These are phyloP conservation scores for Ustilago xerochloae DNA, from an alignment of 1,284 basidiomycete species.

Conservation along the genomic window DNA sequence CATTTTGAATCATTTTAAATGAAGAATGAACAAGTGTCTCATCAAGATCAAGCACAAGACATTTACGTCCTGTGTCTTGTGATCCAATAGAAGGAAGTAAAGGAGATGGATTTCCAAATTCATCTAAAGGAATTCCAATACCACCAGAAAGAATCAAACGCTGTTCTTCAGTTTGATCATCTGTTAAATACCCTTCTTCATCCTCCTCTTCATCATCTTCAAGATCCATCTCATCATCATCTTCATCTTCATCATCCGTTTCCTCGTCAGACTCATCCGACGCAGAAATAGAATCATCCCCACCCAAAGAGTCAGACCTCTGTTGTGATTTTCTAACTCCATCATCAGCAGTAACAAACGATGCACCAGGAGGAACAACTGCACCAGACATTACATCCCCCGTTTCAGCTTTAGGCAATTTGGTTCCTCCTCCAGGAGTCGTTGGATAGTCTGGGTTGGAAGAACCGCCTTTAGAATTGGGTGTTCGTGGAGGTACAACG, in stretches of 20 bases:
- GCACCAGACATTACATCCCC: conserved; percentile 77
- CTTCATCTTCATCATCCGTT: conserved; percentile 48
- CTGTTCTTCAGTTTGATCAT: conserved; percentile 81
- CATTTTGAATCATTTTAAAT: conserved; percentile 70
- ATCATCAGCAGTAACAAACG: conserved; percentile 69
- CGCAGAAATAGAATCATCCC: too few species aligned
- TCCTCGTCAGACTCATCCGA: conserved; percentile 1
- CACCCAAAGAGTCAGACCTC: too few species aligned
- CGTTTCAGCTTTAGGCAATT: conserved; percentile 72
- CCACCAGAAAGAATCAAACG: conserved; percentile 82
- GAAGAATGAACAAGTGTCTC: conserved; percentile 86
- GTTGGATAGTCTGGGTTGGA: conserved; percentile 30
- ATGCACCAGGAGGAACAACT: conserved; percentile 78
- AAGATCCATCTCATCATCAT: conserved; percentile 67
- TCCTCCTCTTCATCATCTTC: conserved; percentile 71
- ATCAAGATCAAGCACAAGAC: conserved; percentile 88
- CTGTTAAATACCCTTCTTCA: conserved; percentile 67
- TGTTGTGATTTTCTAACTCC: conserved; percentile 16
- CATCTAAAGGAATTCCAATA: conserved; percentile 82
- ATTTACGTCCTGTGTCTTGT: conserved; percentile 85
- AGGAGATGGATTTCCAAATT: conserved; percentile 86
- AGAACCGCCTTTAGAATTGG: conserved; percentile 26
- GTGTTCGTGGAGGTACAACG: conserved; percentile 20
- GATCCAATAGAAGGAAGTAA: conserved; percentile 81
- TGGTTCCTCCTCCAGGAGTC: conserved; percentile 59